A percentile compares a stretch with the other conserved stretches of the same genome.
phyloP scores from a whole-genome alignment of 345 rosid species.

The Alliaria petiolata region DNA sequence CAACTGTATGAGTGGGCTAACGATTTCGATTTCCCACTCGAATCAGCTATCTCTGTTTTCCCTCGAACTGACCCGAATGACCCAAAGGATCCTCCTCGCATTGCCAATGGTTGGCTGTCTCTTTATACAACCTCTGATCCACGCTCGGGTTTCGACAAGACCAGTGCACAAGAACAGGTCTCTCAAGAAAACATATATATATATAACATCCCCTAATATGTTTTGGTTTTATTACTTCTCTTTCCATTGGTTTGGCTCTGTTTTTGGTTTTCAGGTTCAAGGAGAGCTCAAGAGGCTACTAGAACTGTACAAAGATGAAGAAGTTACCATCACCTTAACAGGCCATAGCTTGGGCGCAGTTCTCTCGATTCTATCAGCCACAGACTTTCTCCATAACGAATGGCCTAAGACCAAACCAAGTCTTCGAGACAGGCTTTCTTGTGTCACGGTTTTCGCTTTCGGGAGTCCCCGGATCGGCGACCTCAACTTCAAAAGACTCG shows the following conservation, averaged over 20 bases:
- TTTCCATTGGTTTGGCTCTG: not conserved
- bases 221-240: not conserved
- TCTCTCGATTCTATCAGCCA: conserved; percentile 46
- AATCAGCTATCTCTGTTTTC: conserved; percentile 32
- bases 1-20: conserved; percentile 35
- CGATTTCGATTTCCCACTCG: conserved; percentile 28
- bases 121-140: conserved; percentile 31
- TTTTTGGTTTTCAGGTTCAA: conserved; percentile 34
- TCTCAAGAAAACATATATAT: not conserved
- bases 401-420: conserved; percentile 19
- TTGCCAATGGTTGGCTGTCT: conserved; percentile 39
- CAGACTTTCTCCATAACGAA: conserved; percentile 41
- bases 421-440: not conserved
- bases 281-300: conserved; percentile 39
- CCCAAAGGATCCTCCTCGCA: conserved; percentile 3
- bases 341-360: conserved; percentile 66
- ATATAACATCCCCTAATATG: not conserved
- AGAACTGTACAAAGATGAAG: conserved; percentile 43
- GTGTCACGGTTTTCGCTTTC: conserved; percentile 41
- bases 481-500: conserved; percentile 26
- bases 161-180: conserved; percentile 48
- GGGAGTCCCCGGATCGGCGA: conserved; percentile 44
- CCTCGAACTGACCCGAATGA: conserved; percentile 1
- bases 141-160: conserved; percentile 30
- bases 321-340: conserved; percentile 46